phyloP scores from a whole-genome alignment of 169 alveolate species.

The Plasmodium vivax region DNA sequence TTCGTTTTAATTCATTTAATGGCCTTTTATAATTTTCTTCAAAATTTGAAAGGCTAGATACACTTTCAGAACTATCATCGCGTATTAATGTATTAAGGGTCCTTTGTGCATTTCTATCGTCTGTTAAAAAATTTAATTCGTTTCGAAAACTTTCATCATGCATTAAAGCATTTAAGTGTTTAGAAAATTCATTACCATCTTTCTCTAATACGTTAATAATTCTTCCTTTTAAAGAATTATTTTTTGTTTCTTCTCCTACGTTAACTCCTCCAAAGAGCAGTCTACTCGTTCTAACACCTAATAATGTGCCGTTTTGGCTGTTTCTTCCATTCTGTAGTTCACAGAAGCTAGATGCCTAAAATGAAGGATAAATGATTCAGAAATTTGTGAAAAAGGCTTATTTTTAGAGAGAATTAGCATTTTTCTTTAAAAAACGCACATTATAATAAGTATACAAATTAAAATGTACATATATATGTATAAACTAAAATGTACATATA shows the following conservation, averaged over 20 bases:
- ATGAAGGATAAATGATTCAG: not conserved
- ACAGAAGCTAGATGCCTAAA: not conserved
- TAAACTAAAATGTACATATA: too few species aligned
- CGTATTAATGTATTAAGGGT: not conserved
- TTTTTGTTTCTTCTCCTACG: not conserved
- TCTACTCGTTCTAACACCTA: not conserved
- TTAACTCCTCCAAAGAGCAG: not conserved
- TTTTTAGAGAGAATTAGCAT: not conserved
- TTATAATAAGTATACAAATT: too few species aligned
- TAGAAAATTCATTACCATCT: not conserved
- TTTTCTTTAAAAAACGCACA: not conserved
- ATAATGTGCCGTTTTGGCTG: not conserved
- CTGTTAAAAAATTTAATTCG: not conserved
- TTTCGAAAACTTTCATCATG: not conserved
- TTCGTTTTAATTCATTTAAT: not conserved
- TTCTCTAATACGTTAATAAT: not conserved
- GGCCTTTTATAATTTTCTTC: not conserved
- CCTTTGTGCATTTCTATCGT: not conserved
- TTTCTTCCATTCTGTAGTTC: not conserved
- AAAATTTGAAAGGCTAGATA: not conserved
- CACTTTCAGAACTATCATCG: not conserved
- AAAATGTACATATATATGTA: too few species aligned
- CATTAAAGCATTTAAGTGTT: not conserved
- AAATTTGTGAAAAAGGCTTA: not conserved
- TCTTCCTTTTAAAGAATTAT: not conserved